Base-by-base conservation (phyloP, 2,329 filamentous ascomycete species). In the Colletotrichum sp. region DNA sequence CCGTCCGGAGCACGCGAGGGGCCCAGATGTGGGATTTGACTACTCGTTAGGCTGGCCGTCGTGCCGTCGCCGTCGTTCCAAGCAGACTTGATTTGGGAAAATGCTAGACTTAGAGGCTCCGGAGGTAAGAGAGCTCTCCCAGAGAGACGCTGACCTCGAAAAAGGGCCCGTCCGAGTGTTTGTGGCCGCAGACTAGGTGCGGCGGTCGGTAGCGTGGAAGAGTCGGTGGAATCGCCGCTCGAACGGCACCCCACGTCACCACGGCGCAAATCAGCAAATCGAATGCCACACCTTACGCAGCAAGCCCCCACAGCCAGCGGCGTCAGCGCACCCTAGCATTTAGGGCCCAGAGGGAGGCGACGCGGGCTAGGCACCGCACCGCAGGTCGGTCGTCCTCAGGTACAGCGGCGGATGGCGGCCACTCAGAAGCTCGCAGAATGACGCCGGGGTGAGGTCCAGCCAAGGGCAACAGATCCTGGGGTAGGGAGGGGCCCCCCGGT, bases 341-440 rank as follows among this genome's bases (percentile, higher is more conserved):
- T 39, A 39, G 61, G 22, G 61, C 44, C 44, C n/a, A 52, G 44
- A 52, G 44, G 44, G 44, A 52, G 44, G 44, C 61, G 36, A 64
- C 34, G 15, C 30, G 19, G 55, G 55, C 27, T 59, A 52, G 44
- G 44, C 44, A 52, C 44, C n/a, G 44, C 32, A 52, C 27, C 16
- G 52, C 52, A 57, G 65, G 39, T 68, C 22, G 4, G 66, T 59
- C 52, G 66, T 34, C 34, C 25, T 71, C 72, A 71, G 72, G 72
- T 61, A 72, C 72, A 25, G 63, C 55, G 27, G 63, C 22, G 11
- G 39, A 44, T 16, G 57, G 73, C 34, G 63, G 28, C 73, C 69
- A 75, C 63, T 75, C 27, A 72, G 63, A 68, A 59, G 63, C 52
- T 25, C 30, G 39, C 61, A 74, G 52, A 67, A 72, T 75, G 55